Evolutionary conservation across 2,329 filamentous ascomycete species (phyloP).

Genomic region (Beauveria sp.): DNA sequence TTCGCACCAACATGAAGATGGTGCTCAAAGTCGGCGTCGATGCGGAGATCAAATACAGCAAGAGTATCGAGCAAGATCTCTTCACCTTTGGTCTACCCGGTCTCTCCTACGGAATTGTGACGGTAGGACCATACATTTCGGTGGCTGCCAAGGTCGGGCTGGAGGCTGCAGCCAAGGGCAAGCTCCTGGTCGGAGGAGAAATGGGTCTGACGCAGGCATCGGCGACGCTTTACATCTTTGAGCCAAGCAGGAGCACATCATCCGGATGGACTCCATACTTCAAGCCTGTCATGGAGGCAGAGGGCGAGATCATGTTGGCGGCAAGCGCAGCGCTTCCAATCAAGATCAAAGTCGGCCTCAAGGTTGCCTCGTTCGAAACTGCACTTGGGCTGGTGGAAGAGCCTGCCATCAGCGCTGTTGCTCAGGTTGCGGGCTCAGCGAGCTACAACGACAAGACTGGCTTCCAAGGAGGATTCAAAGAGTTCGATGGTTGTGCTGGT

Average conservation of each 20-base stretch:
- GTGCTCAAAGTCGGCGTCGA: constrained; percentile 24
- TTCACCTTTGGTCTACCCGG: constrained; percentile 19
- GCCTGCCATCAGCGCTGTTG: constrained; percentile 21
- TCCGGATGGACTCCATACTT: constrained; percentile 22
- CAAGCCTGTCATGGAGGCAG: constrained; percentile 22
- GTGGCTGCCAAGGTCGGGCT: constrained; percentile 18
- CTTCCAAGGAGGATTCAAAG: constrained; percentile 16
- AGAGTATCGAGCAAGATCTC: constrained; percentile 17
- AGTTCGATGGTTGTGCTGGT: constrained; percentile 19
- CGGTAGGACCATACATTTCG: constrained; percentile 19
- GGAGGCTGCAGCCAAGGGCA: constrained; percentile 18
- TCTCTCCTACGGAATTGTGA: constrained; percentile 20
- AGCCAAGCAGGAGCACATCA: constrained; percentile 15
- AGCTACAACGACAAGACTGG: constrained; percentile 5
- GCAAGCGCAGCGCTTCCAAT: constrained; percentile 23
- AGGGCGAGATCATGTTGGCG: constrained; percentile 19
- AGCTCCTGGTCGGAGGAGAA: constrained; percentile 23
- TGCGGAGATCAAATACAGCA: constrained; percentile 17
- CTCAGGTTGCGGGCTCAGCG: constrained; percentile 16
- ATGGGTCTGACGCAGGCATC: constrained; percentile 21
- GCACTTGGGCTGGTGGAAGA: constrained; percentile 20
- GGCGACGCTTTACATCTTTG: constrained; percentile 19
- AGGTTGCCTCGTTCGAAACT: constrained; percentile 17
- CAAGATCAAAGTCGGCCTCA: constrained; percentile 19
- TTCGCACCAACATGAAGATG: constrained; percentile 18